A percentile compares a stretch with the other conserved stretches of the same genome.
Evolutionary conservation across 768 basidiomycete species (phyloP).

Genomic region (Chiua virens): DNA sequence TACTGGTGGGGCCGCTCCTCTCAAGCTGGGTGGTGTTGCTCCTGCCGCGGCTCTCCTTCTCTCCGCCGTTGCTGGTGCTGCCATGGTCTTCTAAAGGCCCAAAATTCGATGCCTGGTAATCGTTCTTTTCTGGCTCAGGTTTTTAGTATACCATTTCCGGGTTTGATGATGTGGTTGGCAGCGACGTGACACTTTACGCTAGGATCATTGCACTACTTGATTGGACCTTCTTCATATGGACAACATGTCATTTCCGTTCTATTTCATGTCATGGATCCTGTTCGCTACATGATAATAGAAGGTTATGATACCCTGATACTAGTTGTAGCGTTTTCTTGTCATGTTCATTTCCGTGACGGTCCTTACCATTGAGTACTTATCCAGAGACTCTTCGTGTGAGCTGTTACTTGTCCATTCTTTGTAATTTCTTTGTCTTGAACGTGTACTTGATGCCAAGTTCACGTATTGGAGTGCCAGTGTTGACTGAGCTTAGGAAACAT

Average conservation of each 20-base stretch:
- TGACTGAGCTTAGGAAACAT: no score
- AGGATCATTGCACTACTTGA: constrained; percentile 6
- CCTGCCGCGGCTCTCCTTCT: constrained; percentile 38
- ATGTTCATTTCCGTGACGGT: neutral
- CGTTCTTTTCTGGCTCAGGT: neutral
- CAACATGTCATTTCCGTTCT: constrained; percentile 5
- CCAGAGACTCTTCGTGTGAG: neutral
- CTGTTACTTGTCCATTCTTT: constrained; percentile 2
- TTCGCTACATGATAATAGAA: neutral
- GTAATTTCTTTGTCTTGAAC: constrained; percentile 1
- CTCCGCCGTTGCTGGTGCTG: constrained; percentile 51
- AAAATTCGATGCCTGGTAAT: neutral
- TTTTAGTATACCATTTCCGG: constrained; percentile 16
- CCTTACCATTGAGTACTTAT: neutral
- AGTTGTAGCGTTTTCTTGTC: neutral
- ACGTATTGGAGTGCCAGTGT: no score
- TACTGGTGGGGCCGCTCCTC: constrained; percentile 29
- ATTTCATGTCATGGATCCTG: constrained; percentile 3
- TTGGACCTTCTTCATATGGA: constrained; percentile 22
- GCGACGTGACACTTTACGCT: constrained; percentile 15
- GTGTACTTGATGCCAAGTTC: neutral
- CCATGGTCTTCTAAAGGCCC: constrained; percentile 42
- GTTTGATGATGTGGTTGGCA: constrained; percentile 8
- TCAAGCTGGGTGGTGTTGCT: constrained; percentile 34
- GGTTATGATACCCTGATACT: neutral